These are phyloP conservation scores for Fusarium sp. DNA, from an alignment of 2,329 filamentous ascomycete species.

Conservation along the genomic window DNA sequence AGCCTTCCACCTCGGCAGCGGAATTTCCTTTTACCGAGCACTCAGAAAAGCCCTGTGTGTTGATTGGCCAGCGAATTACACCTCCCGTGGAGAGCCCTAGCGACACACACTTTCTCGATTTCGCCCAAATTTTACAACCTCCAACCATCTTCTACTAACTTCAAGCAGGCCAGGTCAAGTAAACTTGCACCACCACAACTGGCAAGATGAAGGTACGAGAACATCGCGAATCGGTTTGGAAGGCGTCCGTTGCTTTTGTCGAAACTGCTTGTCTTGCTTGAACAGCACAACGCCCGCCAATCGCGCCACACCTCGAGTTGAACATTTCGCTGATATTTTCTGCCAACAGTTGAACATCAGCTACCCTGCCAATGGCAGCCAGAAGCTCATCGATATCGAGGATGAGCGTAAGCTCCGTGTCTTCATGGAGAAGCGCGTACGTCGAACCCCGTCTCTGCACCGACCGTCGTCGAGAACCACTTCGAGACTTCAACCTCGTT, in stretches of 20 bases:
- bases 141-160: slow-evolving; percentile 55
- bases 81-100: slow-evolving; percentile 56
- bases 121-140: slow-evolving; percentile 54
- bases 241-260: slow-evolving; percentile 1
- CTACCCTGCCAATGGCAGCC: slow-evolving; percentile 99
- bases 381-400: slow-evolving; percentile 99
- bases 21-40: slow-evolving; percentile 46
- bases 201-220: slow-evolving; percentile 65
- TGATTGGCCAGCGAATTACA: slow-evolving; percentile 53
- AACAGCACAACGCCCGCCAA: not conserved
- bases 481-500: slow-evolving; percentile 22
- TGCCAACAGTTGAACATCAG: slow-evolving; percentile 73
- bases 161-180: slow-evolving; percentile 61
- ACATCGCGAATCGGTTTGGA: slow-evolving; percentile 12
- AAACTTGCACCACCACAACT: slow-evolving; percentile 62
- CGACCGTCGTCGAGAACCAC: slow-evolving; percentile 31
- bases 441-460: slow-evolving; percentile 54
- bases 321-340: slow-evolving; percentile 52
- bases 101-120: slow-evolving; percentile 60
- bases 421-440: slow-evolving; percentile 98
- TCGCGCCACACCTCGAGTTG: slow-evolving; percentile 15
- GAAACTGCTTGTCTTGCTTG: not conserved
- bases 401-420: slow-evolving; percentile 99
- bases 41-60: slow-evolving; percentile 10
- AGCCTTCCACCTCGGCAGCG: slow-evolving; percentile 4